A percentile compares a stretch with the other conserved stretches of the same genome.
Conservation (phyloP, 2,329 filamentous ascomycete species). For the Stachybotrys elegans region DNA sequence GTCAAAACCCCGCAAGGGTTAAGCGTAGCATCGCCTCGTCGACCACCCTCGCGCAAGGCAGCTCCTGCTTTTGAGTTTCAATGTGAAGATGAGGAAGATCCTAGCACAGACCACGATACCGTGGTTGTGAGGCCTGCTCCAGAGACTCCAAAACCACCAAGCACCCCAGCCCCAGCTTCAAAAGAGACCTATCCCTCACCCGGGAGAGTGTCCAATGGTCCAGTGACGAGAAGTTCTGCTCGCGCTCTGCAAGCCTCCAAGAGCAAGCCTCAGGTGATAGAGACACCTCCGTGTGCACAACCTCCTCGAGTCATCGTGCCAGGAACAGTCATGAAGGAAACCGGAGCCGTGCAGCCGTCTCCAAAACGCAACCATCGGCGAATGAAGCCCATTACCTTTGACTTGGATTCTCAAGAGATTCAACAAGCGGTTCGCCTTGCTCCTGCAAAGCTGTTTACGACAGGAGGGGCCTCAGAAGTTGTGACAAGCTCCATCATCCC, state of each 20-base stretch:
- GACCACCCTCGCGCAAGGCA: slow-evolving; percentile 1
- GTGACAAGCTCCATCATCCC: too few species aligned
- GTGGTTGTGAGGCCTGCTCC: slow-evolving; percentile 30
- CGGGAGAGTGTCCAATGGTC: too few species aligned
- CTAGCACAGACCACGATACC: too few species aligned
- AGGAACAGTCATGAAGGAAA: slow-evolving; percentile 8
- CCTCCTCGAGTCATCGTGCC: slow-evolving; percentile 16
- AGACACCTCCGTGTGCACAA: slow-evolving; percentile 28
- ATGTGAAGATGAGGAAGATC: slow-evolving; percentile 19
- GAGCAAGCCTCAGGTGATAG: slow-evolving; percentile 8
- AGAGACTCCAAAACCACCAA: slow-evolving; percentile 2
- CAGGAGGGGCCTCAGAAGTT: too few species aligned
- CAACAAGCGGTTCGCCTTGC: too few species aligned
- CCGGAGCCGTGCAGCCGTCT: too few species aligned
- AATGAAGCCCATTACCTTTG: too few species aligned
- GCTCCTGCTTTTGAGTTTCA: slow-evolving; percentile 10
- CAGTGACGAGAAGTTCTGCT: too few species aligned
- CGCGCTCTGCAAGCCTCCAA: slow-evolving; percentile 3
- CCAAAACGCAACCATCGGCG: too few species aligned
- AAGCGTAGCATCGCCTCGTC: neutral
- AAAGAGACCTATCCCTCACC: too few species aligned
- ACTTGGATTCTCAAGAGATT: too few species aligned
- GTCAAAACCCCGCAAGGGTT: slow-evolving; percentile 12
- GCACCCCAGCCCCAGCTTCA: neutral
- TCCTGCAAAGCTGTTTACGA: too few species aligned